Evolutionary conservation across 1,284 basidiomycete genomes (phyloP).

Genomic region (Cutaneotrichosporon mucoides): DNA sequence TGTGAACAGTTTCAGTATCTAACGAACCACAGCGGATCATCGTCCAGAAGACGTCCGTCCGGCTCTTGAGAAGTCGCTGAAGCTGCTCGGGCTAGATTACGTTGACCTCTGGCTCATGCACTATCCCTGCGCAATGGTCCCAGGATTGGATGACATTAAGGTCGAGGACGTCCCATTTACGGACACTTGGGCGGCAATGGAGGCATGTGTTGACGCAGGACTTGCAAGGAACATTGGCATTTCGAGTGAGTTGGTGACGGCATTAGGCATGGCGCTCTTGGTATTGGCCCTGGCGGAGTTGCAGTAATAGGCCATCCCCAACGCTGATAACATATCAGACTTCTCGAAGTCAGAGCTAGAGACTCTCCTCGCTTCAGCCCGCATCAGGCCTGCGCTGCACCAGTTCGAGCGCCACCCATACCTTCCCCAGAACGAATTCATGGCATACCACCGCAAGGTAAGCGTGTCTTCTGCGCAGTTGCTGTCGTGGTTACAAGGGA

Average conservation of each 20-base stretch:
- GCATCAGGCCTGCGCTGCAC: slow-evolving; percentile 56
- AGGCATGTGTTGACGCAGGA: slow-evolving; percentile 24
- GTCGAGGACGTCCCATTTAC: slow-evolving; percentile 22
- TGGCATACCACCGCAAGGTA: slow-evolving; percentile 51
- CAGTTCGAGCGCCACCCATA: slow-evolving; percentile 72
- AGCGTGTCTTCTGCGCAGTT: not conserved
- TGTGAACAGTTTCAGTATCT: not conserved
- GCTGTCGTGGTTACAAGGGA: too few relatives aligned
- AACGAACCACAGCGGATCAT: slow-evolving; percentile 14
- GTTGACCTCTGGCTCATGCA: slow-evolving; percentile 76
- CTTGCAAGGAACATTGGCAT: slow-evolving; percentile 22
- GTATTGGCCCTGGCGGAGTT: too few relatives aligned
- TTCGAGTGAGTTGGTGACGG: slow-evolving; percentile 12
- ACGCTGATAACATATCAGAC: slow-evolving; percentile 4
- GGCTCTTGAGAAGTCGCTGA: slow-evolving; percentile 49
- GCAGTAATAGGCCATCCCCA: too few relatives aligned
- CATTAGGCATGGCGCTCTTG: not conserved
- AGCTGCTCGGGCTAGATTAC: slow-evolving; percentile 63
- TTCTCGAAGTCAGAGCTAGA: slow-evolving; percentile 21
- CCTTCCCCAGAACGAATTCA: slow-evolving; percentile 71
- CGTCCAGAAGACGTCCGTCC: slow-evolving; percentile 18
- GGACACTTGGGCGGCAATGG: slow-evolving; percentile 29
- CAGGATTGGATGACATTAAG: slow-evolving; percentile 7
- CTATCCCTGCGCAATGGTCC: slow-evolving; percentile 20
- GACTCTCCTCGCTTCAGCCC: slow-evolving; percentile 9